These are phyloP conservation scores for Lecanosticta acicola DNA, from an alignment of 2,329 filamentous ascomycete species.

Conservation along the genomic window DNA sequence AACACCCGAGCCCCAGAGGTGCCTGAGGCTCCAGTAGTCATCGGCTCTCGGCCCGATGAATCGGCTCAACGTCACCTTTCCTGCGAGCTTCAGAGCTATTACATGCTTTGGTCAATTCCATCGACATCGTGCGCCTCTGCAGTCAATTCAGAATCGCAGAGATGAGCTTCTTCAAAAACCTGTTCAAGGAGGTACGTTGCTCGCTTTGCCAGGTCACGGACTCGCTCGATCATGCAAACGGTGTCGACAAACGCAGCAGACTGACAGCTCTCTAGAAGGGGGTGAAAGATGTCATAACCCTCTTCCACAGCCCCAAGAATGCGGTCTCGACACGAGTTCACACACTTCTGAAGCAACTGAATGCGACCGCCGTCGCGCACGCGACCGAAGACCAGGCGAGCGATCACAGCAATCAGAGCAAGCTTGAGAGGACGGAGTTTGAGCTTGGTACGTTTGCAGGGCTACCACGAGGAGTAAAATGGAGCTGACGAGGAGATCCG, in stretches of 20 bases:
- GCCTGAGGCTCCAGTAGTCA: background rate
- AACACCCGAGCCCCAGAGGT: too few species aligned
- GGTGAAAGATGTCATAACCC: constrained; percentile 74
- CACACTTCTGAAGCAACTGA: constrained; percentile 73
- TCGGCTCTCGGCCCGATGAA: background rate
- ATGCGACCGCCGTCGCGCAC: constrained; percentile 60
- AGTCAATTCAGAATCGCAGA: background rate
- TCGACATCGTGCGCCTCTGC: background rate
- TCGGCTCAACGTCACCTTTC: background rate
- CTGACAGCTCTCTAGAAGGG: constrained; percentile 31
- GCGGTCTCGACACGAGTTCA: constrained; percentile 68
- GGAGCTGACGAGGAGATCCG: too few species aligned
- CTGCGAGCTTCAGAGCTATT: too few species aligned
- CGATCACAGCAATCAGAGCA: constrained; percentile 57
- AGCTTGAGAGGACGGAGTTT: constrained; percentile 63
- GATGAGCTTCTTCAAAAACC: constrained; percentile 43
- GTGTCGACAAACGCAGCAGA: background rate
- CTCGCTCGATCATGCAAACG: background rate
- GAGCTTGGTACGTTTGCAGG: constrained; percentile 60
- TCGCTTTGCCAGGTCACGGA: background rate
- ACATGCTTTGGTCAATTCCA: too few species aligned
- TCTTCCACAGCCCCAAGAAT: constrained; percentile 82
- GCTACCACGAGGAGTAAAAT: constrained; percentile 1
- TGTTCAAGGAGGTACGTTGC: constrained; percentile 43
- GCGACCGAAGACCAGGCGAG: constrained; percentile 71